phyloP scores from a whole-genome alignment of 2,329 filamentous ascomycete genomes.

The Chaetomium strumarium region DNA sequence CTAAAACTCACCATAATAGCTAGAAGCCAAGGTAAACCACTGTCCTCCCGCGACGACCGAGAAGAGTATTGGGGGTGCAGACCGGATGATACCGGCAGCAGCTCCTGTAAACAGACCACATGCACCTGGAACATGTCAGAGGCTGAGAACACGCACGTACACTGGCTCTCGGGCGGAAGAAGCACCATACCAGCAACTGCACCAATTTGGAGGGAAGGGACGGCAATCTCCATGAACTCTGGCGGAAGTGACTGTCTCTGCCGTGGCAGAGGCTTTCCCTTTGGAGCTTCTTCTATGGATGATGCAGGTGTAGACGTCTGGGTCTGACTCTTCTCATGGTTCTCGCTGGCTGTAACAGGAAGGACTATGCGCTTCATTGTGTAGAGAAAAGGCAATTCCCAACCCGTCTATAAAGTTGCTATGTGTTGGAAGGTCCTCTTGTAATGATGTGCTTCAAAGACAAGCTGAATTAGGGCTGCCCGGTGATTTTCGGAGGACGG shows the following conservation, averaged over 20 bases:
- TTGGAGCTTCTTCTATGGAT: background rate
- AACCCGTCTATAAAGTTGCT: background rate
- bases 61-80: slow-evolving; percentile 62
- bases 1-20: slow-evolving; percentile 62
- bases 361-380: background rate
- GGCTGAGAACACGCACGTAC: background rate
- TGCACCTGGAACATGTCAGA: slow-evolving; percentile 38
- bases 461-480: background rate
- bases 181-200: slow-evolving; percentile 47
- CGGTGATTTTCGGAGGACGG: background rate
- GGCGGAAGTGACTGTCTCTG: slow-evolving; percentile 34
- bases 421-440: too few species aligned
- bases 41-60: slow-evolving; percentile 68
- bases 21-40: slow-evolving; percentile 72
- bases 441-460: background rate
- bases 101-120: slow-evolving; percentile 61
- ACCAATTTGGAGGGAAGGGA: slow-evolving; percentile 53
- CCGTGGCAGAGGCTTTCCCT: background rate
- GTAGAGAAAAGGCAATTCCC: background rate
- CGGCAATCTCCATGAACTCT: slow-evolving; percentile 37
- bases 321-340: background rate
- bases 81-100: slow-evolving; percentile 64
- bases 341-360: background rate
- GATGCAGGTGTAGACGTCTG: background rate
- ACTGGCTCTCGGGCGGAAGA: background rate